phyloP scores from a whole-genome alignment of 306 rosid genomes.

The Cicer judaicum region DNA sequence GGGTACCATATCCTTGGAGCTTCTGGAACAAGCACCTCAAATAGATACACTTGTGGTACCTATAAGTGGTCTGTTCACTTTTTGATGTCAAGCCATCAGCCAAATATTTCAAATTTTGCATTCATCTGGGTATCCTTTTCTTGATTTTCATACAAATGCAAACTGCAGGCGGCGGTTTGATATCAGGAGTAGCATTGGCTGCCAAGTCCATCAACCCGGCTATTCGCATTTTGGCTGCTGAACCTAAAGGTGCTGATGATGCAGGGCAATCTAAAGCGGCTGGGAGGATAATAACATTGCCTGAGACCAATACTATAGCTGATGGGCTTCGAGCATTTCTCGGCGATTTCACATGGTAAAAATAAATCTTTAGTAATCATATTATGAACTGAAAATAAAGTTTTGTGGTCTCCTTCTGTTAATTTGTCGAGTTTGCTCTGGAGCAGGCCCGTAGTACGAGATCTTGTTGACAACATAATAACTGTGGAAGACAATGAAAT shows the following conservation, averaged over 20 bases:
- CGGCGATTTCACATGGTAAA: slow-evolving; percentile 84
- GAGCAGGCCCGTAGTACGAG: slow-evolving; percentile 84
- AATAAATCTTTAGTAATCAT: slow-evolving; percentile 17
- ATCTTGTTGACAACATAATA: slow-evolving; percentile 79
- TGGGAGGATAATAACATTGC: slow-evolving; percentile 71
- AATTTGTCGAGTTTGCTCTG: slow-evolving; percentile 17
- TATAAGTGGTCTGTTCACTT: slow-evolving; percentile 76
- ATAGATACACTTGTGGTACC: slow-evolving; percentile 77
- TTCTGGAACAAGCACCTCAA: slow-evolving; percentile 82
- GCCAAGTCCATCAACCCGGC: slow-evolving; percentile 84
- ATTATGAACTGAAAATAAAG: slow-evolving; percentile 35
- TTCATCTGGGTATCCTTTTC: not conserved
- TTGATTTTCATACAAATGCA: slow-evolving; percentile 36
- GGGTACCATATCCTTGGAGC: slow-evolving; percentile 85
- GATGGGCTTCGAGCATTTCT: slow-evolving; percentile 90
- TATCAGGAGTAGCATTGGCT: slow-evolving; percentile 92
- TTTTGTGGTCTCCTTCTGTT: slow-evolving; percentile 19
- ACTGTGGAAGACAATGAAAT: slow-evolving; percentile 82
- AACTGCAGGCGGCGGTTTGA: slow-evolving; percentile 83
- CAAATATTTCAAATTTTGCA: slow-evolving; percentile 6
- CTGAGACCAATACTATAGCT: slow-evolving; percentile 83
- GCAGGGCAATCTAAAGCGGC: slow-evolving; percentile 91
- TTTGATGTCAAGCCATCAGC: slow-evolving; percentile 17
- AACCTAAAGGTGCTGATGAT: slow-evolving; percentile 89
- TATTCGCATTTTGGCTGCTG: slow-evolving; percentile 81